Evolutionary conservation across 1,139 yeast genomes (phyloP), one percentile per base, ranked within the genome.

Genomic region (Yarrowia galli): DNA sequence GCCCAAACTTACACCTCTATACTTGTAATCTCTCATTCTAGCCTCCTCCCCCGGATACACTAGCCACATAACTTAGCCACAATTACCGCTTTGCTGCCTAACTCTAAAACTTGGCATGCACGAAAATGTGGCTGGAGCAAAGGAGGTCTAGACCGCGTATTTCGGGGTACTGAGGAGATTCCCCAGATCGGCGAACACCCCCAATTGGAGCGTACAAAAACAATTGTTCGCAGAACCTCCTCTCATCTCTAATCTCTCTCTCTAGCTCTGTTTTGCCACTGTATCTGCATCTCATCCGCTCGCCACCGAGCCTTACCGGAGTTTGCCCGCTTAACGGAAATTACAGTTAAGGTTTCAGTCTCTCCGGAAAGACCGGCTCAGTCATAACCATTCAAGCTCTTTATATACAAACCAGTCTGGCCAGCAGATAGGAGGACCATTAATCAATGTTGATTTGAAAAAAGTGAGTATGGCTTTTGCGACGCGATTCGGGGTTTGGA

Each of bases 321-420:
- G 36, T 56, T 56, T 56, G 63, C 36, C 49, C 49, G 49, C 38
- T 42, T 38, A 23, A 12, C 48, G 2, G 2, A 25, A 36, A 10
- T 42, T 40, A 42, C 32, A 8, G 12, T 56, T 28, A 56, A 56
- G 38, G 38, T 56, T 56, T 10, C 22, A 28, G 38, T 12, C 36
- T 28, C 46, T 56, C 63, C 63, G 63, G 63, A 42, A 56, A 40
- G 48, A 56, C 63, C 63, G 63, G 63, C 60, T 36, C 60, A 53
- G 60, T 53, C 60, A 53, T 53, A 38, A 53, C 43, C 60, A 36
- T 23, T 16, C 23, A 25, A 28, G 25, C 63, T 56, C 63, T 56
- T 56, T 56, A 56, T 56, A 56, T 56, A 56, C 63, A 42, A 25
- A 56, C 48, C 61, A 40, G 48, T 28, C 48, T 40, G 48, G 48